Base-by-base conservation (phyloP, 2,329 filamentous ascomycete genomes). In the Pleurostoma richardsiae region DNA sequence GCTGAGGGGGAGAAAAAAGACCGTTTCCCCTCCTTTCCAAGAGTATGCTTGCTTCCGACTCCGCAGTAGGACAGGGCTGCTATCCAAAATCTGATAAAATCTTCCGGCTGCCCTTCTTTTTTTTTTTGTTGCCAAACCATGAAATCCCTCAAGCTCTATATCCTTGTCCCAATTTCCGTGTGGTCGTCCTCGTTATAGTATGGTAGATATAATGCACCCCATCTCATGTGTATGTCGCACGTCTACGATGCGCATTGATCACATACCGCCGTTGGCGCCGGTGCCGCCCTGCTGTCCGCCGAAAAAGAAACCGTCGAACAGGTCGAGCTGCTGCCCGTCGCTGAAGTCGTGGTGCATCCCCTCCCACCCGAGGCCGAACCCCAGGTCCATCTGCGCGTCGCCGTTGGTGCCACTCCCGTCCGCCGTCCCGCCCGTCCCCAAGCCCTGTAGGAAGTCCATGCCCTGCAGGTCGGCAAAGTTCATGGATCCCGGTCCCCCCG, bases 261-360 rank as follows among this genome's bases (percentile, higher is more conserved):
- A 44, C 29, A 51, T 47, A 4, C 50, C 51, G 1, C 54, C 55
- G 8, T 54, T 56, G 3, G 53, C 57, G 10, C 61, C 61, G 30
- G 56, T 57, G 5, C 61, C 59, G 8, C 67, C 63, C 51, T 69
- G 70, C 53, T 76, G 75, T 1, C 76, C 77, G 1, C 83, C 83
- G 60, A 87, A 86, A 68, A 86, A 87, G 60, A 88, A 88, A 0
- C 82, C 81, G 58, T 88, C 85, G 63, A 89, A 88, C 0, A 84
- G 76, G 49, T 87, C 79, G 58, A 86, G 74, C 58, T 82, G 74
- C 59, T 79, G 72, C 43, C 73, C 73, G 41, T 82, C 77, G 48
- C 72, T 72, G 49, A 76, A 85, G 56, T 86, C 83, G 54, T 85
- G 81, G 56, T 81, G 74, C 59, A 82, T 70, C 10, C 74, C 72